Evolutionary conservation across 768 basidiomycete genomes (phyloP).

Genomic region (Auriscalpium microsporum): DNA sequence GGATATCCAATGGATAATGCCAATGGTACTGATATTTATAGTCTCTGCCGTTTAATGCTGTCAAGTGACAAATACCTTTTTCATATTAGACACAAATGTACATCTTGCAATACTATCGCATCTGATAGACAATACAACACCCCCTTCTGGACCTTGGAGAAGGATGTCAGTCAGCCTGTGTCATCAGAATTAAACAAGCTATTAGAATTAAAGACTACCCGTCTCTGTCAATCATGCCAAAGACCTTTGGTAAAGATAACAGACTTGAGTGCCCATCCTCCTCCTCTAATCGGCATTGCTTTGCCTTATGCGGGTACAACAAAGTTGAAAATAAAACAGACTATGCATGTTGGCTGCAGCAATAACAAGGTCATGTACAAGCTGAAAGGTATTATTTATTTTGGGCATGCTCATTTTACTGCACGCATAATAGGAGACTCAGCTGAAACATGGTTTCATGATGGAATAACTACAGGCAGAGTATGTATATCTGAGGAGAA

Average conservation of each 20-base stretch:
- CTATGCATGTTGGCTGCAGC: background rate
- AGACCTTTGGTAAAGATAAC: background rate
- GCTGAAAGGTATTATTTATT: conserved; percentile 18
- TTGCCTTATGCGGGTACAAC: background rate
- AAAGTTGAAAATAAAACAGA: background rate
- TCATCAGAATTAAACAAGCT: background rate
- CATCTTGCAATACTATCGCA: background rate
- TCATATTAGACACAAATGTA: background rate
- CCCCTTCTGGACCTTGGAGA: background rate
- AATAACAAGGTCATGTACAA: background rate
- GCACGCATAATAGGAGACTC: conserved; percentile 10
- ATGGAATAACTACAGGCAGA: conserved; percentile 12
- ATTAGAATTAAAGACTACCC: background rate
- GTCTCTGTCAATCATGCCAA: background rate
- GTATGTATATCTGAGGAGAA: background rate
- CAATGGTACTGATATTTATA: background rate
- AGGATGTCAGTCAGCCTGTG: background rate
- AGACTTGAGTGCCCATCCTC: background rate
- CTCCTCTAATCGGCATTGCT: background rate
- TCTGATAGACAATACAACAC: background rate
- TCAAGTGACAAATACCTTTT: background rate
- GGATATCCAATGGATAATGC: background rate
- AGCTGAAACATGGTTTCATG: conserved; percentile 20
- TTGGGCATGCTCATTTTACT: conserved; percentile 18
- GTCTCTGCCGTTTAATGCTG: background rate